Evolutionary conservation across 2,329 filamentous ascomycete genomes (phyloP), one percentile per base, ranked within the genome.

Genomic region (Ophiostoma pallidulum): DNA sequence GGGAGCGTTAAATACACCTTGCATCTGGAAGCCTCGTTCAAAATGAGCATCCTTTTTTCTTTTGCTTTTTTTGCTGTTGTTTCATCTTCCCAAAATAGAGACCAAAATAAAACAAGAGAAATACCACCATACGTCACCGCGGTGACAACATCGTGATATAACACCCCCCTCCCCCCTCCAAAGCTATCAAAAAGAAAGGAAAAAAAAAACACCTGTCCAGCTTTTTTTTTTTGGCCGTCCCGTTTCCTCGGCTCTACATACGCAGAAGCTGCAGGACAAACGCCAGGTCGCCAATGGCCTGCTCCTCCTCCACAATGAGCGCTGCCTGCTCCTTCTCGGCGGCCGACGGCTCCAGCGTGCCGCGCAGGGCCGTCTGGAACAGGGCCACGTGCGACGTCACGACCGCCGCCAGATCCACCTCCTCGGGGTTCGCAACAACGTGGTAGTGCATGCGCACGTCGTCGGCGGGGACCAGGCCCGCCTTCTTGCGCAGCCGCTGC

Each of bases 371-470:
- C 70, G 88, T 92, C 63, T 85, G 82, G 59, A 94, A 86, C 29
- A 76, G 69, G 38, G 71, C 64, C 19, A 75, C 67, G 60, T 94
- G 86, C 32, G 75, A 75, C 54, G 77, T 71, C 60, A 94, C 88
- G 3, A 82, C 81, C 47, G 75, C 72, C 49, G 75, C 78, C 20
- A 95, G 65, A 5, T 86, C 87, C 50, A 90, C 74, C 38, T 78
- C 75, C 2, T 92, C 85, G 0, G 86, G 85, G 60, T 95, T 89
- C 8, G 78, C 75, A 41, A 94, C 68, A 5, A 97, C 80, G 49
- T 74, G 75, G 68, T 95, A 97, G 64, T 94, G 86, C 86, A 98
- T 95, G 68, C 84, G 86, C 53, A 98, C 82, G 60, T 97, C 92
- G 60, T 98, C 92, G 0, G 91, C 97, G 1, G 89, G 81, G 54